Base-by-base conservation (phyloP, 2,329 filamentous ascomycete genomes). In the Clarireedia hainanense region DNA sequence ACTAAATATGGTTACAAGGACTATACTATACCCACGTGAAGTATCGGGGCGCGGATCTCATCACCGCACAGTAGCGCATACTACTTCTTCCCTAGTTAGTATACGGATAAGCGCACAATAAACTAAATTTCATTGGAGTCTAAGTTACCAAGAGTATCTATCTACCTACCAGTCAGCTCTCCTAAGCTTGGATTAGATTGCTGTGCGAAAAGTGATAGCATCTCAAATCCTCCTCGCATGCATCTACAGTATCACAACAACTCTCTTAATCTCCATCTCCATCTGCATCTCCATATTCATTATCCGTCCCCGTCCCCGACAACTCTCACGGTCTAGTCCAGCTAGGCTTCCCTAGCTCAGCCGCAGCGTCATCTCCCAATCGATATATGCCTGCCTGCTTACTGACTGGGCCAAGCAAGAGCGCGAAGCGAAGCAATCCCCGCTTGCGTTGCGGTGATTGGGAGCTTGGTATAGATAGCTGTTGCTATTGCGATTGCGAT, bases 361-460 rank as follows among this genome's bases (percentile, higher is more conserved):
- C 15, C 23, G 46, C 14, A 47, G 14, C 17, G 40, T 52, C 6
- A 17, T 5, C 17, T 15, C 34, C 2, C 34, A 48, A 14, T 48
- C 40, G 9, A 51, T 46, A 5, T 23, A 52, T 17, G 47, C 42
- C 12, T 59, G 20, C 20, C 20, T 20, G 2, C 20, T 3, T 20
- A 20, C 20, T 20, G 20, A 59, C 24, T 55, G 57, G 57, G 47
- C 57, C 7, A 27, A 55, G 15, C 55, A 59, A 9, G 55, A 50
- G n/a, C 51, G 36, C 10, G 47, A 54, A 30, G 34, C 55, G 47
- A 54, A 30, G 34, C 55, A 1, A 40, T 39, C 5, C 57, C 51
- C 46, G 42, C 55, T 23, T 59, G 51, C 34, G 43, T 59, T 17
- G 55, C 39, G 24, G 55, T 39, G 42, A 27, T 7, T 15, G 49